Evolutionary conservation across 2,329 filamentous ascomycete genomes (phyloP), one percentile per base, ranked within the genome.

Genomic region (Microsporum ferrugineum): DNA sequence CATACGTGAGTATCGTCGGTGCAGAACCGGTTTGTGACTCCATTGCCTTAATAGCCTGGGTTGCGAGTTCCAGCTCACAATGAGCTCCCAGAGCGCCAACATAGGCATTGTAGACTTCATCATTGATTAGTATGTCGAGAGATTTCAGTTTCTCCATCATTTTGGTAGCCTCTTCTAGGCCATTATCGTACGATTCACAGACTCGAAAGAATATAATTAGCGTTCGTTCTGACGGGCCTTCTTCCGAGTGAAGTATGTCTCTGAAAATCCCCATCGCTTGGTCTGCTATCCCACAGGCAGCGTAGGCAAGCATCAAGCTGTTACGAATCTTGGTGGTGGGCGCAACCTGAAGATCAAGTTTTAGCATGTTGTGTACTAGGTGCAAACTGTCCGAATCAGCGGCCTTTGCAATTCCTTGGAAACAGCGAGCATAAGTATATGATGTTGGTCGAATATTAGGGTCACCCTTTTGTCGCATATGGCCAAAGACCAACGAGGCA

Each of bases 331-430:
- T 79, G 0, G 92, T 97, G 66, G 82, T 85, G 3, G 87, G 81
- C 66, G 91, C 85, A 41, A 97, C 81, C 47, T 84, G 82, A n/a
- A 86, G 81, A 72, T 99, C 94, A 72, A 96, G 86, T 76, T 96
- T 97, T 66, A 96, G 80, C 84, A 96, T 92, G 71, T 96, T 96
- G 76, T 96, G 88, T 1, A 95, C 83, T 64, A 88, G 83, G 62
- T 85, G 83, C 23, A 96, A 76, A 47, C 84, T 85, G 61, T 88
- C 84, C 1, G 75, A 69, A 67, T 88, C 84, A 12, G 72, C 75
- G 6, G 79, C 79, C 34, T 77, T 76, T 2, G 86, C 86, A 29
- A 96, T 82, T 1, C 90, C 89, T 63, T 88, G 83, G 61, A 97
- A 87, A 64, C 86, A 91, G 38, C 80, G 76, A 2, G 89, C 81